Evolutionary conservation across 1,284 basidiomycete genomes (phyloP), one percentile per base, ranked within the genome.

Genomic region (Cryptococcus sp.): DNA sequence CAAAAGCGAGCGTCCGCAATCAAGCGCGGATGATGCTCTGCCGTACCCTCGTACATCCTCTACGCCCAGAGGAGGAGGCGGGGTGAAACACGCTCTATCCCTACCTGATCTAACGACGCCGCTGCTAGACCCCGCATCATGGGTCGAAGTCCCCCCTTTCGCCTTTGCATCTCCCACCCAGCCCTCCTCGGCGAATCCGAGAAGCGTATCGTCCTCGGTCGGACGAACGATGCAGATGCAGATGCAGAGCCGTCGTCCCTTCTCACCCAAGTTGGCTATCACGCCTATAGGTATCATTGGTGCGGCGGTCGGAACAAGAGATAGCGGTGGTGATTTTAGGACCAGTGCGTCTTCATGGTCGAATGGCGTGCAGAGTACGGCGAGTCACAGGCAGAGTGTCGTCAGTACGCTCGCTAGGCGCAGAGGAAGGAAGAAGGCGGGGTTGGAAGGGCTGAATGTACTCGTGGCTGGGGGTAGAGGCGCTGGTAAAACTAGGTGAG

Each of bases 401-500:
- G 49, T 52, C 23, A 55, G 55, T 49, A 42, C 48, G n/a, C 43
- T 50, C 11, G 43, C 6, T n/a, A 40, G 48, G 25, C 17, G 47
- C 5, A 47, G 35, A 15, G 43, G 55, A 30, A 52, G 54, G 42
- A 66, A 68, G 50, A 62, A 52, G 45, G 67, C 60, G 13, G 64
- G 60, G 20, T 51, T 54, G 45, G 65, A 63, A 1, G 63, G 58
- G 50, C 57, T 77, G 19, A 76, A 75, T 30, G 59, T 76, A 4
- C 63, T 73, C 20, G 68, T 77, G 5, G 74, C 67, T 5, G 75
- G 75, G 15, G 68, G 72, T 3, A 70, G 64, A 42, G 66, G 65
- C 4, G 59, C 65, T 0, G 75, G 75, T 16, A 77, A 77, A 63
- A 75, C 72, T 0, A 72, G 72, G 75, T 75, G 45, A 58, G 67